Conservation (phyloP, 2,329 filamentous ascomycete genomes). For the Ophiosphaerella narmari region DNA sequence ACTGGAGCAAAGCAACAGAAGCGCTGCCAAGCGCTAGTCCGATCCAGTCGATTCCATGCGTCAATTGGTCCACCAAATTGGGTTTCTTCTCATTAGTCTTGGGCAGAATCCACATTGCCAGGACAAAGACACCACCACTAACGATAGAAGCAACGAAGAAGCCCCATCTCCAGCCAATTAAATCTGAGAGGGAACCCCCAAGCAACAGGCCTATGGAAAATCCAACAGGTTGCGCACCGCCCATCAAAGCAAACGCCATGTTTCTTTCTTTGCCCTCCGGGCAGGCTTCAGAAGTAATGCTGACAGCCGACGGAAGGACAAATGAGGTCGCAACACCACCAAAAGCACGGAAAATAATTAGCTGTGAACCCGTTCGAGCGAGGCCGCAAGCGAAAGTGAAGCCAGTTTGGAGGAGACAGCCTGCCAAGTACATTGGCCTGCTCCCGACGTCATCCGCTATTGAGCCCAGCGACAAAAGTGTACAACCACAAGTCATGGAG, state of each 20-base stretch:
- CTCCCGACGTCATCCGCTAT: conserved; percentile 58
- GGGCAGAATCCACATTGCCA: conserved; percentile 47
- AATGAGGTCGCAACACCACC: conserved; percentile 54
- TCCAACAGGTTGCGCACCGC: conserved; percentile 57
- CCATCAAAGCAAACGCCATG: conserved; percentile 57
- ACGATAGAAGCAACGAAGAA: conserved; percentile 56
- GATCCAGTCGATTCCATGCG: conserved; percentile 59
- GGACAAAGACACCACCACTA: conserved; percentile 47
- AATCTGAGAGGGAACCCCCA: conserved; percentile 55
- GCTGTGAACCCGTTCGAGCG: conserved; percentile 41
- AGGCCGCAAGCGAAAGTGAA: conserved; percentile 55
- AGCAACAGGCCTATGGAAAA: conserved; percentile 58
- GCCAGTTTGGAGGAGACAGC: conserved; percentile 50
- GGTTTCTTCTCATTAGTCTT: conserved; percentile 30
- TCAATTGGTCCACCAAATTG: conserved; percentile 36
- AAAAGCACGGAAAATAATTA: conserved; percentile 55
- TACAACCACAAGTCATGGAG: conserved; percentile 53
- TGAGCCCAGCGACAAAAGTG: conserved; percentile 56
- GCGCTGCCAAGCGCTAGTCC: conserved; percentile 54
- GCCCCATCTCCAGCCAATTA: conserved; percentile 57
- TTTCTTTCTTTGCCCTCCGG: conserved; percentile 56
- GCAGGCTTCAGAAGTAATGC: conserved; percentile 55
- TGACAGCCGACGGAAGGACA: conserved; percentile 56
- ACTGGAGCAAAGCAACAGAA: conserved; percentile 56
- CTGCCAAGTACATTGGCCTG: conserved; percentile 53